Evolutionary conservation across 331 rosid genomes (phyloP).

Genomic region (Rosa hybrid): DNA sequence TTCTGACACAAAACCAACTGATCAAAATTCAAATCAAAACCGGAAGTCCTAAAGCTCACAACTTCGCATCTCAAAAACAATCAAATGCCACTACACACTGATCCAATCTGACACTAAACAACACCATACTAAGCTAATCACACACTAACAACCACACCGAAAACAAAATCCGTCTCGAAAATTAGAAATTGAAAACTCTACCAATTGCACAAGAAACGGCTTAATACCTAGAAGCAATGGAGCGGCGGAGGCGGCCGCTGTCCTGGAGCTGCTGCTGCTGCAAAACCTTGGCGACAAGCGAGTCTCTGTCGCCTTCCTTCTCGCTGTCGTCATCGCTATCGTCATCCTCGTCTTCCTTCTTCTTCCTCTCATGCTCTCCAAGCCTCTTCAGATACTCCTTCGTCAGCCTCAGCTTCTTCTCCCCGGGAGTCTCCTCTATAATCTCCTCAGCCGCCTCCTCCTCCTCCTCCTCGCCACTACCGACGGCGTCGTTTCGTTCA

Average conservation of each 20-base stretch:
- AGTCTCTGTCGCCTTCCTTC: constrained; percentile 69
- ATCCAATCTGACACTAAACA: neutral
- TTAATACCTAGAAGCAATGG: constrained; percentile 67
- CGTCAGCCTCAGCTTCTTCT: constrained; percentile 67
- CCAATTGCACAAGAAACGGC: too few species aligned
- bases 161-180: neutral
- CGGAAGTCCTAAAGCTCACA: neutral
- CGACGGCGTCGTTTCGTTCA: constrained; percentile 35
- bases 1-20: neutral
- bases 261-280: constrained; percentile 82
- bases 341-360: constrained; percentile 50
- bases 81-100: neutral
- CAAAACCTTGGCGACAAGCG: constrained; percentile 61
- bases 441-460: constrained; percentile 25
- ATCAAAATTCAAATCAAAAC: neutral
- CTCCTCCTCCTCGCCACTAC: constrained; percentile 17
- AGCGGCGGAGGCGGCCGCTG: constrained; percentile 75
- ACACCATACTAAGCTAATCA: neutral
- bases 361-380: constrained; percentile 41
- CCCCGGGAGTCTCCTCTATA: constrained; percentile 61
- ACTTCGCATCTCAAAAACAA: neutral
- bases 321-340: constrained; percentile 32
- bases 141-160: neutral
- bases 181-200: neutral
- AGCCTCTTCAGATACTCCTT: constrained; percentile 44